Conservation (phyloP, 2,329 filamentous ascomycete species). For the Mariannaea sp. region DNA sequence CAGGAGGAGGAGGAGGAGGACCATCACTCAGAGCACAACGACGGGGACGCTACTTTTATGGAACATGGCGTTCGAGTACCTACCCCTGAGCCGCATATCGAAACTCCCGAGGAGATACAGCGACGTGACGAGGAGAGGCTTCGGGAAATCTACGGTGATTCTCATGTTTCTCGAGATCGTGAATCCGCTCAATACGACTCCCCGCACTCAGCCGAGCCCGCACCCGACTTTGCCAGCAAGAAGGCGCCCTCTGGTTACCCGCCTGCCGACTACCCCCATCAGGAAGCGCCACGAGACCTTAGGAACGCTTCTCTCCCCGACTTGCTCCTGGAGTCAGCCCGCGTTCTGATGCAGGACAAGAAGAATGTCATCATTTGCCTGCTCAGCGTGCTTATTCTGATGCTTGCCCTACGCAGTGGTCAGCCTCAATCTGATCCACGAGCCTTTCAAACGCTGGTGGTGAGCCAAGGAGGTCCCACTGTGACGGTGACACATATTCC, state of each 20-base stretch:
- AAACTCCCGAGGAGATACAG: slow-evolving; percentile 41
- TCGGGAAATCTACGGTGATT: slow-evolving; percentile 59
- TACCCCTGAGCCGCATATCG: slow-evolving; percentile 17
- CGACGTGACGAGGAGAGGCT: slow-evolving; percentile 55
- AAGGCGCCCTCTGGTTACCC: slow-evolving; percentile 7
- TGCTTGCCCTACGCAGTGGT: slow-evolving; percentile 51
- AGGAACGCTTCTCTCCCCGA: slow-evolving; percentile 57
- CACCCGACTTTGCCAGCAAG: slow-evolving; percentile 24
- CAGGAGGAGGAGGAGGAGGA: no score
- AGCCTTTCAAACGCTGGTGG: slow-evolving; percentile 40
- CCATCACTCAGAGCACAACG: slow-evolving; percentile 4
- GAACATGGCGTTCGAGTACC: slow-evolving; percentile 22
- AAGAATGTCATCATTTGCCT: slow-evolving; percentile 64
- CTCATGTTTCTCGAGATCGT: slow-evolving; percentile 13
- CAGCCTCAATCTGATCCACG: slow-evolving; percentile 30
- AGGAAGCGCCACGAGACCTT: slow-evolving; percentile 17
- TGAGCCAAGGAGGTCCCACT: slow-evolving; percentile 31
- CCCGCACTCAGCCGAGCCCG: slow-evolving; percentile 41
- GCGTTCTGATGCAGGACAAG: slow-evolving; percentile 60
- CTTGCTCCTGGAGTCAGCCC: slow-evolving; percentile 57
- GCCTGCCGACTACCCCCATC: slow-evolving; percentile 1
- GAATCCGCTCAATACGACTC: slow-evolving; percentile 15
- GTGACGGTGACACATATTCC: slow-evolving; percentile 33
- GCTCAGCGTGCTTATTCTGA: slow-evolving; percentile 57
- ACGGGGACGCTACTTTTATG: slow-evolving; percentile 26